These are phyloP conservation scores for Populus hybrid DNA, from an alignment of 441 rosid genomes.

Conservation along the genomic window DNA sequence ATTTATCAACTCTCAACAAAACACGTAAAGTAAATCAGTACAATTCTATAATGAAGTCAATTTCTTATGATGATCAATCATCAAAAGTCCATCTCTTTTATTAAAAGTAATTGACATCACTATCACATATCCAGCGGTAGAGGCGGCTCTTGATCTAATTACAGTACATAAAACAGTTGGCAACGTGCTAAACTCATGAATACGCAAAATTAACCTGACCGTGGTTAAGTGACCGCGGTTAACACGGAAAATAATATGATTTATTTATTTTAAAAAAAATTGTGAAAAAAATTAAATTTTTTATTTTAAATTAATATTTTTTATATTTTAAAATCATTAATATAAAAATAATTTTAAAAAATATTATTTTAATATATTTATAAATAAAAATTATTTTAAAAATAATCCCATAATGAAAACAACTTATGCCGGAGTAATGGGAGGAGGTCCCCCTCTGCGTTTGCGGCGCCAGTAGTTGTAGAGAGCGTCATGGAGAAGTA, in stretches of 20 bases:
- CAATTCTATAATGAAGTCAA: neutral
- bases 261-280: neutral
- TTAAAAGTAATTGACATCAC: neutral
- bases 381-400: no score
- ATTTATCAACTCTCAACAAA: no score
- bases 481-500: neutral
- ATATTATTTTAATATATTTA: no score
- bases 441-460: constrained; percentile 9
- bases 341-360: no score
- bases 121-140: constrained; percentile 7
- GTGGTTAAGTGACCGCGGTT: constrained; percentile 21
- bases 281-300: no score
- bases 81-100: neutral
- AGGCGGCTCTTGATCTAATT: neutral
- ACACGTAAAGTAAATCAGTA: no score
- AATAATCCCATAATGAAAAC: no score
- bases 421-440: constrained; percentile 17
- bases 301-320: no score
- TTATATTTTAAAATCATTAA: no score
- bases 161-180: neutral
- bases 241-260: neutral
- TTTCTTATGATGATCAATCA: no score
- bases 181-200: neutral
- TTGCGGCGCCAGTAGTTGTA: constrained; percentile 40
- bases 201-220: constrained; percentile 7